Evolutionary conservation across 1,284 basidiomycete species (phyloP), one percentile per base, ranked within the genome.

Genomic region (Sphagnurus paluster): DNA sequence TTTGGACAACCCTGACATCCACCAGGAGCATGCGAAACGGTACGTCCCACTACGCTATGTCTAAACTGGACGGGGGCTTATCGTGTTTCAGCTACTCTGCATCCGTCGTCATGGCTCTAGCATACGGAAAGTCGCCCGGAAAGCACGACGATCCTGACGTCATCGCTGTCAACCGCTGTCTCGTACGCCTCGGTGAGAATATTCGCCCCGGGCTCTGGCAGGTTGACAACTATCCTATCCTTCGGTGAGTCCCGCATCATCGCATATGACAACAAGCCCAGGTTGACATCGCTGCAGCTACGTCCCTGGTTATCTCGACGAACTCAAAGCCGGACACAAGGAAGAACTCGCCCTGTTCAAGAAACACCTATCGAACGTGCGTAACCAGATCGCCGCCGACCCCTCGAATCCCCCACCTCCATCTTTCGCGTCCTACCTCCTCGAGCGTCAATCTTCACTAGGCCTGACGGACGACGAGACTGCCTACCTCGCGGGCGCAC

Each of bases 71-170:
- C 10, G 2, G 7, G 42, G 26, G 21, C 9, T 42, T 35, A 37
- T 26, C 7, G 24, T 1, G 13, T 8, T 13, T 7, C 50, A 85
- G 83, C 23, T 87, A 81, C 53, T 77, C 82, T 0, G 77, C 82
- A 0, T 78, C 76, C 0, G 75, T 86, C 0, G 81, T 85, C 2
- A 72, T 87, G 63, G 72, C 76, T 2, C 69, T 87, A 37, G 79
- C 84, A 6, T 87, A 87, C 51, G 85, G 84, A 0, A 82, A 80
- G 48, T 65, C 71, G 50, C 57, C 76, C 42, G 75, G 74, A 29
- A 70, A 64, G 0, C 77, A 74, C 48, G 66, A 76, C 3, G 84
- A 86, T 53, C 77, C 76, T 0, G 80, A 83, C 26, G 73, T 88
- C 2, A 49, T 64, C 13, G 69, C 73, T 14, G 74, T 87, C 32